Base-by-base conservation (phyloP, 2,329 filamentous ascomycete species). In the Eutypa lata region DNA sequence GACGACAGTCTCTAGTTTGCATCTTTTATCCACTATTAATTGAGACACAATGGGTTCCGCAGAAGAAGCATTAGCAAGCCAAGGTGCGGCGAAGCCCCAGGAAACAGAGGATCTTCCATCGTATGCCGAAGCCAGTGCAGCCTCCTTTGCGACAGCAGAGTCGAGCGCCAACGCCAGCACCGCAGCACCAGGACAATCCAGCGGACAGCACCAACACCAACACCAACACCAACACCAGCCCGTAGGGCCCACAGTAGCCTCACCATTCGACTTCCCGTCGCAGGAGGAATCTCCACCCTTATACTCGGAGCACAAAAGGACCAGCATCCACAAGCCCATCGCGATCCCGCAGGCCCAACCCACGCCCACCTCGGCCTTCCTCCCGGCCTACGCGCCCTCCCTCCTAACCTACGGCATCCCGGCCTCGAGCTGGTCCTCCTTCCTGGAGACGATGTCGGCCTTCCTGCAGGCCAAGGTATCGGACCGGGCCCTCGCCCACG, bases 391-490 rank as follows among this genome's bases (percentile, higher is more conserved):
- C 52, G 51, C 73, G 0, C 68, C 69, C 0, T 48, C 63, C 3
- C 69, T 79, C 0, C 68, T 77, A 0, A 55, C 61, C 16, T 66
- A 69, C 35, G 76, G 66, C 42, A 60, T 69, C 24, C 57, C 66
- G 0, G 14, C 21, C 2, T 55, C 60, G 1, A 52, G 58, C 0
- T 70, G 65, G 61, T 33, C 45, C 2, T 57, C 58, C 7, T 70
- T 71, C 57, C 54, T 70, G 2, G 37, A 54, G 18, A 76, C 76
- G 7, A 60, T 76, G 2, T 78, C 76, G 0, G 76, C 73, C 1
- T 78, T 79, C 53, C 67, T 79, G 6, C 68, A 70, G 0, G 75
- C 76, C 48, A 75, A 69, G 19, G 73, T 78, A 0, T 72, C 73
- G 0, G 71, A 75, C 48, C 70, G 73, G 2, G 75, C 76, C 6